A percentile compares a stretch with the other conserved stretches of the same genome.
Evolutionary conservation across 2,329 filamentous ascomycete genomes (phyloP).

Genomic region (Phialemonium atrogriseum): DNA sequence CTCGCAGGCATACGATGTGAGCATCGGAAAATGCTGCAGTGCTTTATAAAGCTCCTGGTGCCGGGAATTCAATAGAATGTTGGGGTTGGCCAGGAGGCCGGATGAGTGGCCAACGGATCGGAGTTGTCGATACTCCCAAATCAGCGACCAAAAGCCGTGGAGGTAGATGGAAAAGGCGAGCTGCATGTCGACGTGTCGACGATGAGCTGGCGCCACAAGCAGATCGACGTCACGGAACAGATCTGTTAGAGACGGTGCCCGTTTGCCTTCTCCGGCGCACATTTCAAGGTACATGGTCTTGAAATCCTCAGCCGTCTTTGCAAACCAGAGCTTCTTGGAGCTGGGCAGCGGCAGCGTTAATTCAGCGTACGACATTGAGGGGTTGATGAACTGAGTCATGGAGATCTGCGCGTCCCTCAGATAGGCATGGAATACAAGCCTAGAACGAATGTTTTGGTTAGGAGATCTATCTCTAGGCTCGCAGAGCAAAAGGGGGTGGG

Average conservation of each 20-base stretch:
- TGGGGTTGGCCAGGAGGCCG: constrained; percentile 28
- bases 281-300: constrained; percentile 47
- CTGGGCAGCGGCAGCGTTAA: constrained; percentile 58
- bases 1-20: constrained; percentile 33
- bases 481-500: not conserved
- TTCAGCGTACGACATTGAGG: constrained; percentile 61
- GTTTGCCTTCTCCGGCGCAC: constrained; percentile 26
- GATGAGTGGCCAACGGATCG: constrained; percentile 39
- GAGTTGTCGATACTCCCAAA: constrained; percentile 57
- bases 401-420: constrained; percentile 59
- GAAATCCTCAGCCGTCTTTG: constrained; percentile 55
- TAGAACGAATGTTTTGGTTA: too few species aligned
- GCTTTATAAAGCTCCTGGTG: constrained; percentile 55
- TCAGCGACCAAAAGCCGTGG: constrained; percentile 56
- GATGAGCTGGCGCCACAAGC: constrained; percentile 37
- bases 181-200: constrained; percentile 45
- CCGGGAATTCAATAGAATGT: constrained; percentile 41
- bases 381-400: constrained; percentile 56
- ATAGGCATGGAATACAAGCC: constrained; percentile 57
- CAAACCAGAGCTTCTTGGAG: constrained; percentile 55
- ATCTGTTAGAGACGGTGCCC: constrained; percentile 45
- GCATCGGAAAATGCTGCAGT: constrained; percentile 38
- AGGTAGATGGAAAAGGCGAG: constrained; percentile 52
- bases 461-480: too few species aligned
- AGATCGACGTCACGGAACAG: constrained; percentile 48